These are phyloP conservation scores for Odonthalia washingtoniensis DNA, from an alignment of 31 red algal genomes.

Conservation along the genomic window DNA sequence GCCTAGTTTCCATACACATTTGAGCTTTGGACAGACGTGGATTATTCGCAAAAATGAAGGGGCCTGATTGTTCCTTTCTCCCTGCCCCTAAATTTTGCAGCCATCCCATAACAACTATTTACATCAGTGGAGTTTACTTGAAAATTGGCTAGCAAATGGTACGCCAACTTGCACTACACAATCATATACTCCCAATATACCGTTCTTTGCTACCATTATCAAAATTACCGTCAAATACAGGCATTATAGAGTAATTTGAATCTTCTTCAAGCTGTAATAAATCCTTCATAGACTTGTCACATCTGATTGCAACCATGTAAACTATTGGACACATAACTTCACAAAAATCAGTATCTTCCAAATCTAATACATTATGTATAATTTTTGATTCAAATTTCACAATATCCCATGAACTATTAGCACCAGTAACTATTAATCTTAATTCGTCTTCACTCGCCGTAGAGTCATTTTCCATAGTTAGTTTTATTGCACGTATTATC, in stretches of 20 bases:
- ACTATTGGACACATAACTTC: constrained; percentile 95
- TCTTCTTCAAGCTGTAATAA: constrained; percentile 73
- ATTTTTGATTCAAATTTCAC: constrained; percentile 95
- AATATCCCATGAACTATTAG: constrained; percentile 89
- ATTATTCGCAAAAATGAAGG: no score
- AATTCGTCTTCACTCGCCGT: constrained; percentile 91
- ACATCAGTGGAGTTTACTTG: no score
- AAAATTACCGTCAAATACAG: constrained; percentile 80
- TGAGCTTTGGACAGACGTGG: no score
- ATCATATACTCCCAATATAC: no score
- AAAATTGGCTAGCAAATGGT: no score
- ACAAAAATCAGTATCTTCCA: constrained; percentile 93
- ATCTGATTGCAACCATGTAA: constrained; percentile 84
- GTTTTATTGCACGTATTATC: constrained; percentile 73
- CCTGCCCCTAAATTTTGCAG: no score
- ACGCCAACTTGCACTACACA: no score
- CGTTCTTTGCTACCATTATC: no score
- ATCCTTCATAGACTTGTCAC: constrained; percentile 61
- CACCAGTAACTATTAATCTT: constrained; percentile 91
- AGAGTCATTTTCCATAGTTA: constrained; percentile 76
- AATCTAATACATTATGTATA: constrained; percentile 90
- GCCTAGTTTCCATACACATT: no score
- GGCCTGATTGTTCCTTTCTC: no score
- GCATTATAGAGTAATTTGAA: constrained; percentile 92
- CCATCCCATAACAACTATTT: no score